These are phyloP conservation scores for Dioscorea alata DNA, from an alignment of 106 monocot species.

Conservation along the genomic window DNA sequence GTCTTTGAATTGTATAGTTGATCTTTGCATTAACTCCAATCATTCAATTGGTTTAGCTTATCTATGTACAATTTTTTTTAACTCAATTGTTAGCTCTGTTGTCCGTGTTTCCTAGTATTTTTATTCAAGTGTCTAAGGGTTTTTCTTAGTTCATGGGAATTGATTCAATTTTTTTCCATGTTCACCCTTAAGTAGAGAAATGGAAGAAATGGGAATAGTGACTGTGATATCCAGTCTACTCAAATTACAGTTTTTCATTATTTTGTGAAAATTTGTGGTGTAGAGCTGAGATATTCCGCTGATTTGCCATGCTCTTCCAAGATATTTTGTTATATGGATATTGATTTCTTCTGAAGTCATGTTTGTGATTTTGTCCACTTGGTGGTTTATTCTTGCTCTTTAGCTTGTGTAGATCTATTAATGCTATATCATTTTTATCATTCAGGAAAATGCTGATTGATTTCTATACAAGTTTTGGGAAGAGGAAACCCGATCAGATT, in stretches of 20 bases:
- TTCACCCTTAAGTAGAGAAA: constrained; percentile 63
- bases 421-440: not conserved
- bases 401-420: no score
- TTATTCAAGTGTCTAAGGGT: no score
- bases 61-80: no score
- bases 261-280: constrained; percentile 41
- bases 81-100: no score
- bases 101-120: no score
- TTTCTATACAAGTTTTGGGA: constrained; percentile 69
- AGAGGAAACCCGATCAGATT: constrained; percentile 71
- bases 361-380: not conserved
- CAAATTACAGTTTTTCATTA: constrained; percentile 83
- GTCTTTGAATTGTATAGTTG: no score
- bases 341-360: not conserved
- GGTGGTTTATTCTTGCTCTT: not conserved
- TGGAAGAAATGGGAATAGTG: constrained; percentile 31
- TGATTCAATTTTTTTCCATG: constrained; percentile 12
- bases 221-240: constrained; percentile 8
- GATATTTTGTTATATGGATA: not conserved
- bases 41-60: no score
- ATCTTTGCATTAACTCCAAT: no score
- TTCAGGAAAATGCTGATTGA: constrained; percentile 71
- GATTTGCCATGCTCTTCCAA: constrained; percentile 24
- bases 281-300: constrained; percentile 42
- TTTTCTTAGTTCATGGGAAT: not conserved